Percentiles rank a stretch among this genome's conserved stretches.
Evolutionary conservation across 1,284 basidiomycete genomes (phyloP).

Genomic region (Neonothopanus nambi): DNA sequence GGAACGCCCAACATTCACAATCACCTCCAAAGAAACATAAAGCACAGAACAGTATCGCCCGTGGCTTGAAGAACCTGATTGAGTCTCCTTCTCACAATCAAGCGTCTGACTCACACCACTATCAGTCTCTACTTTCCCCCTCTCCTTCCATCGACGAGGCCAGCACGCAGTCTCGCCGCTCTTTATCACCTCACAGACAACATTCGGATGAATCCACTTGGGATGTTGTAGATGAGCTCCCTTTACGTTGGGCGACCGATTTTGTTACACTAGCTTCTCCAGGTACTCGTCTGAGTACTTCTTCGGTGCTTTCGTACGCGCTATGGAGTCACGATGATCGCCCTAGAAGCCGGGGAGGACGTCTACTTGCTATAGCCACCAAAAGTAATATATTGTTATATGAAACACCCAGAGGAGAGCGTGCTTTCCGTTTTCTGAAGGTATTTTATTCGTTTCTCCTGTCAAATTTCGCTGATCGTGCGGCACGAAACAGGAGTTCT

Average conservation of each 20-base stretch:
- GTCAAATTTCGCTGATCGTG: not conserved
- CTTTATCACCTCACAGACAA: constrained; percentile 23
- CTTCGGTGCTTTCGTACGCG: constrained; percentile 64
- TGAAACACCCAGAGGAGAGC: constrained; percentile 76
- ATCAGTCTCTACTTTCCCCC: constrained; percentile 34
- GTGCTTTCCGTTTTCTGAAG: constrained; percentile 80
- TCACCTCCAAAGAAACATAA: constrained; percentile 55
- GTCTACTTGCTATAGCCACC: constrained; percentile 73
- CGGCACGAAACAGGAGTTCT: constrained; percentile 64
- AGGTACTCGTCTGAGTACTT: constrained; percentile 61
- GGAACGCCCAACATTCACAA: constrained; percentile 54
- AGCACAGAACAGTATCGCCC: constrained; percentile 56
- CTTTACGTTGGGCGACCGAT: constrained; percentile 79
- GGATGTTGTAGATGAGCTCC: constrained; percentile 77
- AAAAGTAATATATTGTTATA: constrained; percentile 73
- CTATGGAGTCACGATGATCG: constrained; percentile 59
- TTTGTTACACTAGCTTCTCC: constrained; percentile 69
- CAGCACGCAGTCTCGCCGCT: constrained; percentile 17
- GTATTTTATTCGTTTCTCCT: constrained; percentile 33
- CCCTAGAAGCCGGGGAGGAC: constrained; percentile 49
- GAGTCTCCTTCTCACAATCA: constrained; percentile 38
- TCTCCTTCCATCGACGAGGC: constrained; percentile 16
- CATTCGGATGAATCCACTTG: constrained; percentile 53
- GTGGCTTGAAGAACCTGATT: constrained; percentile 55
- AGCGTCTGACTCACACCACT: constrained; percentile 26